Evolutionary conservation across 805 yeast species (phyloP), one percentile per base, ranked within the genome.

Genomic region (Nakazawaea peltata): DNA sequence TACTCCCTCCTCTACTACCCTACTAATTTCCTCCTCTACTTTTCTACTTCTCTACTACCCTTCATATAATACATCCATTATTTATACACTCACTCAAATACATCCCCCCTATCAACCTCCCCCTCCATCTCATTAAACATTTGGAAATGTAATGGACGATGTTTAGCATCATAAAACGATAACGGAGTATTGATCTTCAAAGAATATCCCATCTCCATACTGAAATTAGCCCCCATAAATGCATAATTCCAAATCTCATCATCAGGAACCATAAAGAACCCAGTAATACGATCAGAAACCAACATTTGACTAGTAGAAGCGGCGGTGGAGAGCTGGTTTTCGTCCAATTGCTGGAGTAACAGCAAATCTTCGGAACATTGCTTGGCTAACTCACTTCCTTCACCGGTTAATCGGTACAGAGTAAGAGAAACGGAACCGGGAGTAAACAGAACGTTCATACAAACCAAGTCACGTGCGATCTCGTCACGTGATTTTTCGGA

Each of bases 191-290:
- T 96, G 30, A 82, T 50, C 50, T 82, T 84, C 54, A 87, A 52
- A 11, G 65, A 75, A 47, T 70, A 85, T 5, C 61, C 65, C 30
- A 72, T 54, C n/a, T 70, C 69, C 4, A 75, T 61, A 46, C 71
- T 77, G 81, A 92, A 92, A 7, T 82, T 73, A 1, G 92, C 79
- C 2, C 96, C 92, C 60, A 85, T 70, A 48, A 92, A 90, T 2
- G 94, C 69, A 52, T 81, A 86, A 54, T 92, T 92, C 99, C 99
- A 92, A 21, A 86, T 53, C 39, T 75, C 77, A 22, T 80, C 79
- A 16, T 74, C 77, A 1, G 99, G 99, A 1, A 86, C 94, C 56
- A 85, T 53, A 56, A 85, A 88, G 44, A 76, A 79, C 5, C 98
- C 98, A 53, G 71, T 67, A 32, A 85, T 68, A 39, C 78, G 65